These are phyloP conservation scores for Ophiostoma ulmi DNA, from an alignment of 2,329 filamentous ascomycete species.

Conservation along the genomic window DNA sequence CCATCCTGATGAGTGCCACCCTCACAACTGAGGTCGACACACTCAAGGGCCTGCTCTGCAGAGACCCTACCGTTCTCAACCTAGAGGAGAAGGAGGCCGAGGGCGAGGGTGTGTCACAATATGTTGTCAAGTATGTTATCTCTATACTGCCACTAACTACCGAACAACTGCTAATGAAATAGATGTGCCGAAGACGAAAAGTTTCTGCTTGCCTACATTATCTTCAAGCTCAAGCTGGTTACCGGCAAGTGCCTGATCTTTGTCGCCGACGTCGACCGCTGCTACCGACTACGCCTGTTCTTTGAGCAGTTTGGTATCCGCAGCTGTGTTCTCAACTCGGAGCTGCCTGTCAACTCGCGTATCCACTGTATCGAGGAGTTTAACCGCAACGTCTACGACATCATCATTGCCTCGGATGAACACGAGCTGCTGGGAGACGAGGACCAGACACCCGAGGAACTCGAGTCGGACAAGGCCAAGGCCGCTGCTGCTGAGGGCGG, in stretches of 20 bases:
- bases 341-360: constrained; percentile 86
- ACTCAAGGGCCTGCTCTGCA: constrained; percentile 78
- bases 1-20: constrained; percentile 89
- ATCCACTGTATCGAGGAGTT: constrained; percentile 96
- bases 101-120: constrained; percentile 74
- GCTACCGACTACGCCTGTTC: constrained; percentile 89
- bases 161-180: constrained; percentile 25
- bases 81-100: constrained; percentile 77
- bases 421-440: constrained; percentile 36
- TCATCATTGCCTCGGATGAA: constrained; percentile 85
- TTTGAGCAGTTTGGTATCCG: constrained; percentile 95
- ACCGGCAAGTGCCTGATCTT: constrained; percentile 76
- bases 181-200: constrained; percentile 95
- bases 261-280: constrained; percentile 78
- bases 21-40: constrained; percentile 77
- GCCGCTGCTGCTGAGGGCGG: constrained; percentile 27
- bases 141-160: background rate
- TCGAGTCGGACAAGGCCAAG: constrained; percentile 36
- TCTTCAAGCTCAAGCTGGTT: constrained; percentile 90
- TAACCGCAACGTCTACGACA: constrained; percentile 94
- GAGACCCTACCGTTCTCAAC: constrained; percentile 72
- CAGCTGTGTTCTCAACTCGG: constrained; percentile 88
- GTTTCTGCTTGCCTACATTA: constrained; percentile 85
- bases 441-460: constrained; percentile 43
- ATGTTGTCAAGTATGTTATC: constrained; percentile 64